phyloP scores from a whole-genome alignment of 1,284 basidiomycete species.

The Leccinum pseudoinsigne region DNA sequence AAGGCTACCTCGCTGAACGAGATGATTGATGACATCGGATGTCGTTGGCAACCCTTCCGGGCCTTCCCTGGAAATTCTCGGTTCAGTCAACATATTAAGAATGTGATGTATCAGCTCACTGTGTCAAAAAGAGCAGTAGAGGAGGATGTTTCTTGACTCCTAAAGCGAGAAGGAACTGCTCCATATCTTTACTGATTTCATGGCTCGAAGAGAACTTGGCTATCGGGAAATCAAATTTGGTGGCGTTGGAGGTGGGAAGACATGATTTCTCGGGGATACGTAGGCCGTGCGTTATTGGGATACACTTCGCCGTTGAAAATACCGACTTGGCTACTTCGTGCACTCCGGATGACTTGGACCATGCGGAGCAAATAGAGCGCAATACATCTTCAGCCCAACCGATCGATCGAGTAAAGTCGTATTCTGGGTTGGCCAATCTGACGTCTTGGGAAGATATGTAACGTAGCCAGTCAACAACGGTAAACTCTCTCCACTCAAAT shows the following conservation, averaged over 20 bases:
- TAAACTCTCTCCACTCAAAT: no score
- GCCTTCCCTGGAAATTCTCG: no score
- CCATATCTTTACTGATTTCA: slow-evolving; percentile 66
- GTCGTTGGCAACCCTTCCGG: no score
- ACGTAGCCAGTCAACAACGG: slow-evolving; percentile 62
- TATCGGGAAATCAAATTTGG: slow-evolving; percentile 52
- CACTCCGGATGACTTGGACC: slow-evolving; percentile 49
- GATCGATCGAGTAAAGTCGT: slow-evolving; percentile 66
- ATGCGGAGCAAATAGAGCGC: slow-evolving; percentile 64
- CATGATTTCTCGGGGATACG: slow-evolving; percentile 76
- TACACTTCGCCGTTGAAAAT: slow-evolving; percentile 64
- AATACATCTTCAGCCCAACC: slow-evolving; percentile 83
- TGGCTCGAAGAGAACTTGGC: slow-evolving; percentile 70
- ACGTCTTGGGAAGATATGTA: slow-evolving; percentile 58
- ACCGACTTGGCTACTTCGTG: slow-evolving; percentile 49
- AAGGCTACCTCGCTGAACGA: no score
- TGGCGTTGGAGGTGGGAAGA: slow-evolving; percentile 82
- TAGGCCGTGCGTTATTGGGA: slow-evolving; percentile 82
- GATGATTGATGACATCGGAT: no score
- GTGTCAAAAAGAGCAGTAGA: slow-evolving; percentile 68
- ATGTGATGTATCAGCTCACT: slow-evolving; percentile 39
- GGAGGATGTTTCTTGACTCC: slow-evolving; percentile 92
- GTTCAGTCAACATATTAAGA: neutral
- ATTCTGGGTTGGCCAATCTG: slow-evolving; percentile 42
- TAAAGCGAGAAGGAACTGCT: slow-evolving; percentile 70